Percentiles rank a stretch among this genome's conserved stretches.
Evolutionary conservation across 2,329 filamentous ascomycete genomes (phyloP).

Genomic region (Fusarium subtropicale): DNA sequence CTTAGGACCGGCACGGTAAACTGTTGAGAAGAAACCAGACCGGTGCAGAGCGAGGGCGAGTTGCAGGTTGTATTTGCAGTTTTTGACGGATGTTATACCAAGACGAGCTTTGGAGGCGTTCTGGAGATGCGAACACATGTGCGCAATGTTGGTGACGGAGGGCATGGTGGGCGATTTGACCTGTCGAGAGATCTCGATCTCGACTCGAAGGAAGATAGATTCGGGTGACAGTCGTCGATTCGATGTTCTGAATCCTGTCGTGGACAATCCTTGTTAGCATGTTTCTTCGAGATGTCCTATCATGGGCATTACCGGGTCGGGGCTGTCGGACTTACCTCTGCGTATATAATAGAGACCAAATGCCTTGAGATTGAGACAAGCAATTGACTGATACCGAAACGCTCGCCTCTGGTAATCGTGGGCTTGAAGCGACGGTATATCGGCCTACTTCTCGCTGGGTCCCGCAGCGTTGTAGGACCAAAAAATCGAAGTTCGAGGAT

Average conservation of each 20-base stretch:
- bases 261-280: conserved; percentile 15
- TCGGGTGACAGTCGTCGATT: not conserved
- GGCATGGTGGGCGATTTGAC: conserved; percentile 49
- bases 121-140: conserved; percentile 91
- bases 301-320: not conserved
- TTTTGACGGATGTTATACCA: conserved; percentile 83
- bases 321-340: conserved; percentile 26
- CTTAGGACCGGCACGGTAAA: conserved; percentile 75
- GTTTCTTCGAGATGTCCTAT: conserved; percentile 4
- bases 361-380: not conserved
- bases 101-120: conserved; percentile 88
- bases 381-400: conserved; percentile 2
- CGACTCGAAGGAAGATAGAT: not conserved
- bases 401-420: conserved; percentile 10
- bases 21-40: conserved; percentile 82
- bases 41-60: conserved; percentile 83
- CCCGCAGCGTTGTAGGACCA: conserved; percentile 31
- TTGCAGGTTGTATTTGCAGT: conserved; percentile 82
- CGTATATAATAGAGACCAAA: not conserved
- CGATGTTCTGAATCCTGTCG: conserved; percentile 7
- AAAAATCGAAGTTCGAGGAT: conserved; percentile 40
- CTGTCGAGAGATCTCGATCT: not conserved
- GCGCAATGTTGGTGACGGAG: conserved; percentile 74
- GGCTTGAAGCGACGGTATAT: conserved; percentile 25
- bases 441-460: conserved; percentile 25